phyloP scores from a whole-genome alignment of 1,284 basidiomycete species.

The Rhodotorula glutinis region DNA sequence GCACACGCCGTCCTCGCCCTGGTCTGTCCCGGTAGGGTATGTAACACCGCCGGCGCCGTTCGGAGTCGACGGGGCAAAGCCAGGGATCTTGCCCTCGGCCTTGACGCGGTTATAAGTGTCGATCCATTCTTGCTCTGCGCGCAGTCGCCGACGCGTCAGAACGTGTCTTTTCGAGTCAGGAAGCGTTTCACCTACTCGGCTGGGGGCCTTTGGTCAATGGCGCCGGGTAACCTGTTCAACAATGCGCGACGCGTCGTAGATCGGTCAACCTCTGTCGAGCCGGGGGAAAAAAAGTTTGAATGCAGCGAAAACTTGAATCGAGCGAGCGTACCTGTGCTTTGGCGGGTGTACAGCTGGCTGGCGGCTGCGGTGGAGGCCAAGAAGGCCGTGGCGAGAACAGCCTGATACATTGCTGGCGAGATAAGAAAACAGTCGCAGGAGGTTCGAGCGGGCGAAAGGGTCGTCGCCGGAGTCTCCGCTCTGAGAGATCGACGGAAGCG shows the following conservation, averaged over 20 bases:
- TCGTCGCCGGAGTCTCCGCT: too few relatives aligned
- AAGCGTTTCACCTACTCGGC: not conserved
- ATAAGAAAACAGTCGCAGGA: not conserved
- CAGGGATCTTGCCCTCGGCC: conserved; percentile 30
- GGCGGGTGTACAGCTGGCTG: conserved; percentile 4
- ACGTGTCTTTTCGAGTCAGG: not conserved
- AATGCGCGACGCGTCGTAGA: too few relatives aligned
- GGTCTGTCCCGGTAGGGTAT: conserved; percentile 5
- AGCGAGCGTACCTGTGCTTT: not conserved
- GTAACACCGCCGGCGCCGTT: not conserved
- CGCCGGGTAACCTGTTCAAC: not conserved
- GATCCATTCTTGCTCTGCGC: conserved; percentile 20
- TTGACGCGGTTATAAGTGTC: conserved; percentile 24
- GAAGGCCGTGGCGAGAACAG: not conserved
- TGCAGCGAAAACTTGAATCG: not conserved
- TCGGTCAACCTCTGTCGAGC: too few relatives aligned
- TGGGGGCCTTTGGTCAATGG: conserved; percentile 9
- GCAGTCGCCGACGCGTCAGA: not conserved
- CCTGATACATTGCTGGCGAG: not conserved
- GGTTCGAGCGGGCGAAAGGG: not conserved
- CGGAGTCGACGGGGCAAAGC: conserved; percentile 12
- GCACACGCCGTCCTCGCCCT: conserved; percentile 22
- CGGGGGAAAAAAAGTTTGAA: too few relatives aligned
- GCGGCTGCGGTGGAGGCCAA: not conserved
- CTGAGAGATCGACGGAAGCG: too few relatives aligned